Evolutionary conservation across 2,329 filamentous ascomycete species (phyloP).

Genomic region (Fusarium zealandicum): DNA sequence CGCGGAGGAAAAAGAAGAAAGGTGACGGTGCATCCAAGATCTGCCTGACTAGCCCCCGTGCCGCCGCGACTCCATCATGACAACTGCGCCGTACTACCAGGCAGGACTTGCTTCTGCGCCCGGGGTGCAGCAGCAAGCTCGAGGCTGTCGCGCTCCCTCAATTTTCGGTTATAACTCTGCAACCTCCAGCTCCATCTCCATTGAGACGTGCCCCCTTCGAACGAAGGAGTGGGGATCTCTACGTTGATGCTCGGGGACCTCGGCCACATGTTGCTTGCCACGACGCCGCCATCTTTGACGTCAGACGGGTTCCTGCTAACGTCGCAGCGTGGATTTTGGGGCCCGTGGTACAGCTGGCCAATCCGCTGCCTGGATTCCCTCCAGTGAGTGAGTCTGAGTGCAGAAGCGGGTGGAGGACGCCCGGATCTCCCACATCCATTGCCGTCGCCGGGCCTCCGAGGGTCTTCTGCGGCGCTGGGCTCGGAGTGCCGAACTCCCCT

Average conservation of each 20-base stretch:
- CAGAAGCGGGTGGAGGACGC: conserved; percentile 13
- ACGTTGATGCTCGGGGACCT: conserved; percentile 34
- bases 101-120: conserved; percentile 1
- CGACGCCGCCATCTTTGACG: conserved; percentile 34
- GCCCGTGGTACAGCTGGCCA: conserved; percentile 13
- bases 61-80: conserved; percentile 23
- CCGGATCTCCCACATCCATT: conserved; percentile 32
- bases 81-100: conserved; percentile 24
- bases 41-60: not conserved
- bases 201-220: conserved; percentile 12
- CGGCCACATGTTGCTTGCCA: conserved; percentile 31
- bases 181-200: conserved; percentile 5
- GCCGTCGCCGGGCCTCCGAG: conserved; percentile 36
- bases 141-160: conserved; percentile 1
- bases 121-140: conserved; percentile 4
- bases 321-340: conserved; percentile 8
- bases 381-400: too few species aligned
- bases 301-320: conserved; percentile 36
- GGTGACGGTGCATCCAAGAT: conserved; percentile 5
- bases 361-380: conserved; percentile 8
- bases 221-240: conserved; percentile 21
- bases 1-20: conserved; percentile 7
- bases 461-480: conserved; percentile 18
- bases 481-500: conserved; percentile 41
- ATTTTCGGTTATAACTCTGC: conserved; percentile 9